Evolutionary conservation across 495 filamentous ascomycete species (phyloP).

Genomic region (Articulospora tetracladia): DNA sequence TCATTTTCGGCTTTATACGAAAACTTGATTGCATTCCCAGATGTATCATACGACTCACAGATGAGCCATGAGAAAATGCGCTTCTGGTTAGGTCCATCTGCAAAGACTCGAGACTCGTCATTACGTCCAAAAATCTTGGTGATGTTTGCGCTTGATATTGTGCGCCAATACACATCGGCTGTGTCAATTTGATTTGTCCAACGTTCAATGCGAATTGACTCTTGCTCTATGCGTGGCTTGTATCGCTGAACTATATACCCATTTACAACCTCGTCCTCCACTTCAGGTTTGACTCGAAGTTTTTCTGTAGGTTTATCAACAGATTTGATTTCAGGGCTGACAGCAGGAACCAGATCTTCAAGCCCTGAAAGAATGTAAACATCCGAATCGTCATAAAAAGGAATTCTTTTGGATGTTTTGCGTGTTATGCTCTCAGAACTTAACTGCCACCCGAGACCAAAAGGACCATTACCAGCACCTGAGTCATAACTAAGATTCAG

Average conservation of each 20-base stretch:
- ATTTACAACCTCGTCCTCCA: not conserved
- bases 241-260: conserved; percentile 12
- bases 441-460: conserved; percentile 34
- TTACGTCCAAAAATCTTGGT: not conserved
- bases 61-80: conserved; percentile 9
- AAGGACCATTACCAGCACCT: conserved; percentile 30
- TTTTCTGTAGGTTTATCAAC: too few species aligned
- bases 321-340: too few species aligned
- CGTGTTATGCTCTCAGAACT: conserved; percentile 22
- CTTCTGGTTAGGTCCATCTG: not conserved
- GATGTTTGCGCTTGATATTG: conserved; percentile 14
- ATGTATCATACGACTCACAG: not conserved
- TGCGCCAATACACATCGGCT: conserved; percentile 21
- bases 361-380: conserved; percentile 21
- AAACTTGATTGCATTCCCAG: not conserved
- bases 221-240: conserved; percentile 3
- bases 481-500: conserved; percentile 28
- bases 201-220: conserved; percentile 23
- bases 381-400: conserved; percentile 29
- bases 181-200: conserved; percentile 11
- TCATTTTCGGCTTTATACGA: conserved; percentile 20
- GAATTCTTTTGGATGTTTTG: conserved; percentile 26
- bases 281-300: too few species aligned
- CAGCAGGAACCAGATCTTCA: conserved; percentile 30
- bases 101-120: not conserved